Evolutionary conservation across 305 asterid species (phyloP).

Genomic region (Fraxinus albicans): DNA sequence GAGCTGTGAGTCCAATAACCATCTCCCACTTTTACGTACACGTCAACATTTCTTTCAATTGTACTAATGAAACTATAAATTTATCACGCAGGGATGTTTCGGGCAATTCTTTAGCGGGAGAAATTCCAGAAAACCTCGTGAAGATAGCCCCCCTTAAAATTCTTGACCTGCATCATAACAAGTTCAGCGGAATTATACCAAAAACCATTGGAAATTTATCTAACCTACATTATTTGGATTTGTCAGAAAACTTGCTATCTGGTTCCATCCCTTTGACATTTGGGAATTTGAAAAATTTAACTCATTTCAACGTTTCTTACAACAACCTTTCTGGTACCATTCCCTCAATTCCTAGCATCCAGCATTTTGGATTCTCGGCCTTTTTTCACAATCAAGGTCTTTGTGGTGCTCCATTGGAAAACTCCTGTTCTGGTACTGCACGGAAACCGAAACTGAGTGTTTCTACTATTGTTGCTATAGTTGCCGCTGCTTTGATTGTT

Average conservation of each 20-base stretch:
- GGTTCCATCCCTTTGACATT: conserved; percentile 60
- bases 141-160: conserved; percentile 64
- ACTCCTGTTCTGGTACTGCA: conserved; percentile 38
- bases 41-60: background rate
- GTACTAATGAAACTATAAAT: conserved; percentile 3
- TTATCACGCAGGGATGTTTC: conserved; percentile 66
- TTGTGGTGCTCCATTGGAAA: conserved; percentile 69
- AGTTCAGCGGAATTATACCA: conserved; percentile 64
- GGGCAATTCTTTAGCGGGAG: conserved; percentile 62
- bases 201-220: conserved; percentile 59
- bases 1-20: conserved; percentile 62
- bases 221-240: conserved; percentile 58
- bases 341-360: conserved; percentile 59
- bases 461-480: conserved; percentile 73
- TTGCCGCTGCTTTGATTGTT: conserved; percentile 74
- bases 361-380: conserved; percentile 57
- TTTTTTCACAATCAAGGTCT: conserved; percentile 67
- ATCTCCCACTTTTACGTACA: background rate
- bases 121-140: conserved; percentile 50
- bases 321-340: conserved; percentile 79
- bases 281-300: conserved; percentile 51
- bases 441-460: conserved; percentile 63
- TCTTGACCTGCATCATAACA: conserved; percentile 75
- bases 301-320: conserved; percentile 72
- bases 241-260: conserved; percentile 58